Base-by-base conservation (phyloP, 2,329 filamentous ascomycete species). In the Cadophora malorum region DNA sequence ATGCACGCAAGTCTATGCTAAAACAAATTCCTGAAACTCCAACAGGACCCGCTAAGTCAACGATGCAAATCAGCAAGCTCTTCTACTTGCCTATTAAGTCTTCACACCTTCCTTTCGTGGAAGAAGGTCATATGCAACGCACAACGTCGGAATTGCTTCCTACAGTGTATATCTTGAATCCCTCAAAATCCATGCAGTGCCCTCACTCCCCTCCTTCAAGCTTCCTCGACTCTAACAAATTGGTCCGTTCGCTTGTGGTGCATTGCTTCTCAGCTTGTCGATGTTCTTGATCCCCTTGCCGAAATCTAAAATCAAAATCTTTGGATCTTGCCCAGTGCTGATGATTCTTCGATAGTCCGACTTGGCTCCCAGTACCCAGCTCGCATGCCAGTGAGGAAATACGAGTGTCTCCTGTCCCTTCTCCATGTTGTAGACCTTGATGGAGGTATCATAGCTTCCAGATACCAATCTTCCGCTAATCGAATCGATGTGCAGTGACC, bases 331-430 rank as follows among this genome's bases (percentile, higher is more conserved):
- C 61, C 94, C 96, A 0, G 95, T 97, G 74, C 93, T 96, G 70
- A 99, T 92, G 71, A 99, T 96, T 70, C 96, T 89, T 68, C 95
- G 86, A 79, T 98, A 98, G 78, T 99, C 95, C 71, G 92, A 94
- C 84, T 97, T 97, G 63, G 96, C 96, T 71, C 93, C 94, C 68
- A 99, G 82, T 76, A 99, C 96, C 96, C 96, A 99, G 80, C 93
- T 97, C 12, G 91, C 91, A 67, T 97, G 97, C 94, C 94, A 98
- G 73, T 92, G 90, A n/a, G 94, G 92, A 75, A 97, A 95, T 74
- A 94, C 90, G 70, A 96, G 87, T 69, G 95, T 86, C 73, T 93
- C 85, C 58, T 89, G 83, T 41, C 94, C 95, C 2, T 90, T 91
- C 71, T 90, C 88, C 81, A 96, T 91, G 78, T 97, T 92, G 80